A percentile compares a stretch with the other conserved stretches of the same genome.
These are phyloP conservation scores for Trichoderma citrinoviride DNA, from an alignment of 2,329 filamentous ascomycete genomes.

Conservation along the genomic window DNA sequence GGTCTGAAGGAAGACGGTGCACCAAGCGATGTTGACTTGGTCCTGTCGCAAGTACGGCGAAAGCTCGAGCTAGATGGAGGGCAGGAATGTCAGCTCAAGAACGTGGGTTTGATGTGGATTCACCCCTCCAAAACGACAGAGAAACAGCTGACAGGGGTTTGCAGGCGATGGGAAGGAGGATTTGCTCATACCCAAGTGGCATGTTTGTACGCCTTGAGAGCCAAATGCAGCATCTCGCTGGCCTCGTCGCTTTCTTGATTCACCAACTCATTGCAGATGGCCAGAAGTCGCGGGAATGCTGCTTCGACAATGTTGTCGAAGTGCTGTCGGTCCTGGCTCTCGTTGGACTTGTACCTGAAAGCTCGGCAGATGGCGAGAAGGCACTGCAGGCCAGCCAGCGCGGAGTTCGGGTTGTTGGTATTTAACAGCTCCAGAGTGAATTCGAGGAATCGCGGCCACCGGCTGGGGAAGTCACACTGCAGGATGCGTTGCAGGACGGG, in stretches of 20 bases:
- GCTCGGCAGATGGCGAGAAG: conserved; percentile 91
- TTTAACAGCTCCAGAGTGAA: conserved; percentile 87
- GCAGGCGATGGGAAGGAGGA: background rate
- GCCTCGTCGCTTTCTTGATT: conserved; percentile 91
- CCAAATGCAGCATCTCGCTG: conserved; percentile 92
- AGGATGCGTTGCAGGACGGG: conserved; percentile 94
- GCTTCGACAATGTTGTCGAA: conserved; percentile 93
- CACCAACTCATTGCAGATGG: conserved; percentile 83
- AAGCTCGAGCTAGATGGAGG: conserved; percentile 71
- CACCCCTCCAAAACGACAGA: background rate
- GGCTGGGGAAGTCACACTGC: conserved; percentile 88
- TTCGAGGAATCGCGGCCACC: conserved; percentile 93
- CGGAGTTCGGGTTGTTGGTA: conserved; percentile 79
- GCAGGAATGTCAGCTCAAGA: conserved; percentile 24
- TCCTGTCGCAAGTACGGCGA: conserved; percentile 74
- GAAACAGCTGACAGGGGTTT: background rate
- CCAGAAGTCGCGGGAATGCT: conserved; percentile 82
- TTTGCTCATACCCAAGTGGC: conserved; percentile 73
- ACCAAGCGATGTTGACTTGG: conserved; percentile 88
- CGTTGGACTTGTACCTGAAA: conserved; percentile 85
- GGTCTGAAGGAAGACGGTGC: conserved; percentile 87
- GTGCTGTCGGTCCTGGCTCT: conserved; percentile 72
- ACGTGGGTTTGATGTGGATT: background rate
- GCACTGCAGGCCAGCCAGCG: conserved; percentile 92
- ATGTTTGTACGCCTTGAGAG: conserved; percentile 97